phyloP scores from a whole-genome alignment of 768 basidiomycete species.

The Galerina sulciceps region DNA sequence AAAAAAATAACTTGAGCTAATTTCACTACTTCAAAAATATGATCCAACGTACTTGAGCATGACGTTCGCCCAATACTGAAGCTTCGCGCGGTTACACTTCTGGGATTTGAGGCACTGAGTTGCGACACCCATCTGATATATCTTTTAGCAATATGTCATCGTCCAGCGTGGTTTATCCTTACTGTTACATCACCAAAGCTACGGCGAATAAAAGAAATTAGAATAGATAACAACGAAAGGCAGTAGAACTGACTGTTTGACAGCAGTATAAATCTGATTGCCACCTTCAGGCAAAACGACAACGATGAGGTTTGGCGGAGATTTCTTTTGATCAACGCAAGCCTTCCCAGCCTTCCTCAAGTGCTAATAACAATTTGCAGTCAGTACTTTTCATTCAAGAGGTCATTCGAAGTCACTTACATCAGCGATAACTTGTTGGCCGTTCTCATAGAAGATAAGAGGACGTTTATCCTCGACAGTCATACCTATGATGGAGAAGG shows the following conservation, averaged over 20 bases:
- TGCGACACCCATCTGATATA: constrained; percentile 68
- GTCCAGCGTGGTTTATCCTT: constrained; percentile 10
- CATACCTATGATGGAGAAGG: constrained; percentile 58
- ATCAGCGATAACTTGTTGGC: constrained; percentile 54
- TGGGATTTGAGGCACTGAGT: constrained; percentile 77
- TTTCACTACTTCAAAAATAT: neutral
- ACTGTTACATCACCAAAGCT: constrained; percentile 67
- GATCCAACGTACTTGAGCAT: constrained; percentile 65
- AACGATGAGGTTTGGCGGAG: constrained; percentile 61
- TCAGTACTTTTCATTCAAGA: neutral
- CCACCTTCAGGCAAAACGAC: constrained; percentile 74
- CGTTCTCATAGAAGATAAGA: constrained; percentile 57
- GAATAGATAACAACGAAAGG: constrained; percentile 14
- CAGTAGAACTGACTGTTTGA: constrained; percentile 69
- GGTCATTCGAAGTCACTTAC: constrained; percentile 15
- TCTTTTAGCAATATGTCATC: neutral
- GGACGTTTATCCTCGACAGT: constrained; percentile 48
- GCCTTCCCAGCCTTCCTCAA: constrained; percentile 54
- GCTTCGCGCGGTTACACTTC: constrained; percentile 67
- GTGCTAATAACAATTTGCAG: constrained; percentile 42
- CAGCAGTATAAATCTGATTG: constrained; percentile 73
- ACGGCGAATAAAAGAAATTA: neutral
- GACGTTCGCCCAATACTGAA: constrained; percentile 84
- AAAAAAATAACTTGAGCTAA: neutral
- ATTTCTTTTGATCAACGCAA: constrained; percentile 41